These are phyloP conservation scores for Metarhizium brunneum DNA, from an alignment of 2,329 filamentous ascomycete genomes.

Conservation along the genomic window DNA sequence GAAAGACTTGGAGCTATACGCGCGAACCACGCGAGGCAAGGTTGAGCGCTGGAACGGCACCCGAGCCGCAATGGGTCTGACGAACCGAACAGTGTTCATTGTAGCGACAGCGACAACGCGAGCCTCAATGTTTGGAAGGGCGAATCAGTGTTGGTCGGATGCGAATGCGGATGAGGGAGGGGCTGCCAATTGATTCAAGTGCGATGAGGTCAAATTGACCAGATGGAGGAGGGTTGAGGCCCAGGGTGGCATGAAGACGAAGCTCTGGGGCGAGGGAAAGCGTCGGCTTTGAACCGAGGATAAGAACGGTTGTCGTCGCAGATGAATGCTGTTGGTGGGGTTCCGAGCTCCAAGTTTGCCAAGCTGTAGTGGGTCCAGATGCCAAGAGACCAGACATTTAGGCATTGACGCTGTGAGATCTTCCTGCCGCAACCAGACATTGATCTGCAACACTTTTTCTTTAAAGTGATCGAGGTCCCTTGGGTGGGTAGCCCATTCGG, in stretches of 20 bases:
- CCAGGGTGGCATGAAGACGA: background rate
- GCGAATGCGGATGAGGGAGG: slow-evolving; percentile 1
- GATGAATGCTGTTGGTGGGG: no score
- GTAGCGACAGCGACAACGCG: slow-evolving; percentile 6
- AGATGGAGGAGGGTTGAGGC: background rate
- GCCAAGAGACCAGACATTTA: no score
- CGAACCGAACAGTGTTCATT: slow-evolving; percentile 47
- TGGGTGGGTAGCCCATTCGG: no score
- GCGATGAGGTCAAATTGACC: background rate
- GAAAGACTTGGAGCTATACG: slow-evolving; percentile 51
- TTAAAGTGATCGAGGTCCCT: no score
- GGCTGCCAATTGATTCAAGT: background rate
- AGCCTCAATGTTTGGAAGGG: background rate
- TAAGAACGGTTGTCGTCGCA: background rate
- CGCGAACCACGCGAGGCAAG: slow-evolving; percentile 45
- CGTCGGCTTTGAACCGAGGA: slow-evolving; percentile 21
- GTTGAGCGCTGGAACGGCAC: slow-evolving; percentile 43
- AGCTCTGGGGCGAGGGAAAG: slow-evolving; percentile 14
- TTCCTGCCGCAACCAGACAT: no score
- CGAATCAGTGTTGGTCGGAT: background rate
- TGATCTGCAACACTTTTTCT: no score
- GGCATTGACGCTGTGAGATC: no score
- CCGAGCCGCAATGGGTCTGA: slow-evolving; percentile 45
- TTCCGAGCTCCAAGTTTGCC: no score
- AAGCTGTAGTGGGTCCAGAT: no score